phyloP scores from a whole-genome alignment of 495 filamentous ascomycete genomes.

The Aspergillus ostianus region DNA sequence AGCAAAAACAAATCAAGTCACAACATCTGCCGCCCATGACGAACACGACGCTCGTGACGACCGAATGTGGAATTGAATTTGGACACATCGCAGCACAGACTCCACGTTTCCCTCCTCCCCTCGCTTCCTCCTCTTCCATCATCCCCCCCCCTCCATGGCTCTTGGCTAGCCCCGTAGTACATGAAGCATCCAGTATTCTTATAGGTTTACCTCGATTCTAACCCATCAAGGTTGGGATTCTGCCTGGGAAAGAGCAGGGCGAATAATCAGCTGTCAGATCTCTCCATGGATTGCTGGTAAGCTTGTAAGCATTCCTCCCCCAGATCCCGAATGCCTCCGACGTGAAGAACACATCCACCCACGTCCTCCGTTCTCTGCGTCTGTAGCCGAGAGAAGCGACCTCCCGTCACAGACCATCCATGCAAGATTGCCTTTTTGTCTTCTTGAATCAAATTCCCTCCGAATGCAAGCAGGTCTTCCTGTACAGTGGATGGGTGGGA shows the following conservation, averaged over 20 bases:
- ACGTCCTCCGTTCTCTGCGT: not conserved
- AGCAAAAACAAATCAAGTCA: not conserved
- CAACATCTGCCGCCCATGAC: not conserved
- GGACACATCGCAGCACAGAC: conserved; percentile 19
- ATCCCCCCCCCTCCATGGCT: conserved; percentile 16
- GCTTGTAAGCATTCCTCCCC: not conserved
- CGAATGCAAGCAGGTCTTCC: conserved; percentile 6
- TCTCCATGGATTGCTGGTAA: not conserved
- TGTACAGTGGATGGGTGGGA: not conserved
- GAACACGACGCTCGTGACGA: conserved; percentile 7
- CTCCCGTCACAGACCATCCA: not conserved
- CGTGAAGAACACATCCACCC: too few relatives aligned
- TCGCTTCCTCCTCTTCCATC: too few relatives aligned
- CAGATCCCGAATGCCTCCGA: not conserved
- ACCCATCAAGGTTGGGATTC: not conserved
- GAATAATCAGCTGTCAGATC: not conserved
- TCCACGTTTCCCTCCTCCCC: conserved; percentile 7
- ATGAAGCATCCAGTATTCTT: not conserved
- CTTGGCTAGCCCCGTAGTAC: not conserved
- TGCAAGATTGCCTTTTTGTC: not conserved
- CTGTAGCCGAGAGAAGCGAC: not conserved
- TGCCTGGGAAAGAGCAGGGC: not conserved
- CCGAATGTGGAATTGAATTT: conserved; percentile 10
- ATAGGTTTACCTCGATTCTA: not conserved
- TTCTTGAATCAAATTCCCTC: not conserved